Conservation (phyloP, 176 grass and related monocot genomes). For the Oryza glaberrima region DNA sequence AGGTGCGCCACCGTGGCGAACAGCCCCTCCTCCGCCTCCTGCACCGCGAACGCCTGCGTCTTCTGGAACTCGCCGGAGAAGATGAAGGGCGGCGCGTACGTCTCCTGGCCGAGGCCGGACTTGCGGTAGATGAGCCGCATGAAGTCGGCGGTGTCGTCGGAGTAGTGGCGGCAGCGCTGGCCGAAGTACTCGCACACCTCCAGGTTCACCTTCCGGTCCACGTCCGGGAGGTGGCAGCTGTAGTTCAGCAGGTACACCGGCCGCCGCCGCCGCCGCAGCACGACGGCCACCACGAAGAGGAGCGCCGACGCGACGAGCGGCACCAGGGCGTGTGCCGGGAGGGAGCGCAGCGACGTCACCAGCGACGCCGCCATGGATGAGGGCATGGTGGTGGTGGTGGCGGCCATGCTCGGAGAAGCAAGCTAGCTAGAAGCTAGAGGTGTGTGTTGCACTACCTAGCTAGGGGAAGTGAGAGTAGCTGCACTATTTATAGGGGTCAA, state of each 20-base stretch:
- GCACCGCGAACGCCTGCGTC: constrained; percentile 49
- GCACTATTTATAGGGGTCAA: constrained; percentile 5
- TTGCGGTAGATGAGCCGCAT: constrained; percentile 78
- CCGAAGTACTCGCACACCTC: constrained; percentile 89
- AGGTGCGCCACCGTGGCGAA: constrained; percentile 58
- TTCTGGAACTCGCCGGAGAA: constrained; percentile 51
- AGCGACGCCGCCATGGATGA: constrained; percentile 17
- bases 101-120: constrained; percentile 82
- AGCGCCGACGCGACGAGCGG: constrained; percentile 32
- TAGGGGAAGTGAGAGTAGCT: background rate
- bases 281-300: constrained; percentile 21
- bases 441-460: background rate
- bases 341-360: constrained; percentile 12
- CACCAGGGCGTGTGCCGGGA: constrained; percentile 30
- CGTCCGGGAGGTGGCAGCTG: constrained; percentile 73
- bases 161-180: constrained; percentile 40
- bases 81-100: constrained; percentile 72
- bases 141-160: constrained; percentile 60
- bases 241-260: constrained; percentile 69
- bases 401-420: background rate
- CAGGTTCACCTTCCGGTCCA: constrained; percentile 55
- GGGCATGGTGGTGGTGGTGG: background rate
- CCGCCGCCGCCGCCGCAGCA: constrained; percentile 38
- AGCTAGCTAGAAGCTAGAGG: background rate
- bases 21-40: constrained; percentile 79